phyloP scores from a whole-genome alignment of 306 rosid genomes.

The Acmispon strigosus region DNA sequence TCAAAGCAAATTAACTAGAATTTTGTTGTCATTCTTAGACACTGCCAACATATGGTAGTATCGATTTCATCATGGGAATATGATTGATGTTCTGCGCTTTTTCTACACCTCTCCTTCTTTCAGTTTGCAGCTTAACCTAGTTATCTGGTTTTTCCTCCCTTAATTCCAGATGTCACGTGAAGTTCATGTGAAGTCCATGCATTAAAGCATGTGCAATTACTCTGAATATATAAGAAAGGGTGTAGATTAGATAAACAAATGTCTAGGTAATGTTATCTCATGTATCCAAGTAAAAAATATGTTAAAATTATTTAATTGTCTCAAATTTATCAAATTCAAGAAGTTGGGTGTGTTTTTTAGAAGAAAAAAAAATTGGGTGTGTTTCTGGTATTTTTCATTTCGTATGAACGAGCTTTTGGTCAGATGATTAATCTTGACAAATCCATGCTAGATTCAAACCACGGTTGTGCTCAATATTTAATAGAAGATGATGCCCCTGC shows the following conservation, averaged over 20 bases:
- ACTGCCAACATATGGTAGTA: background rate
- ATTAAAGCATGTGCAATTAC: background rate
- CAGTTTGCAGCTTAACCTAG: background rate
- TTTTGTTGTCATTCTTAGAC: background rate
- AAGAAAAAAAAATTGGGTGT: too few relatives aligned
- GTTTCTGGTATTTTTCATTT: too few relatives aligned
- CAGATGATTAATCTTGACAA: too few relatives aligned
- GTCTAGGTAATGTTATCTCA: too few relatives aligned
- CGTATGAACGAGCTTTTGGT: too few relatives aligned
- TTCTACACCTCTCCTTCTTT: background rate
- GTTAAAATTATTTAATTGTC: too few relatives aligned
- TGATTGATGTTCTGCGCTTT: background rate
- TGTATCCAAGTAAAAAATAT: too few relatives aligned
- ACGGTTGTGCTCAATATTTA: too few relatives aligned
- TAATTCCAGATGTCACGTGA: constrained; percentile 12
- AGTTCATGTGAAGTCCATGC: constrained; percentile 20
- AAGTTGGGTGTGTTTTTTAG: too few relatives aligned
- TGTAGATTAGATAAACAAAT: background rate
- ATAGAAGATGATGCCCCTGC: too few relatives aligned
- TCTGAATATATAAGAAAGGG: background rate
- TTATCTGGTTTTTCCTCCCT: background rate
- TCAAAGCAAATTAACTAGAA: background rate
- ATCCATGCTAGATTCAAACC: too few relatives aligned
- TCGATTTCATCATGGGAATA: background rate
- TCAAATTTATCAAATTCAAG: too few relatives aligned